Evolutionary conservation across 495 filamentous ascomycete species (phyloP), one percentile per base, ranked within the genome.

Genomic region (Talaromyces proteolyticus): DNA sequence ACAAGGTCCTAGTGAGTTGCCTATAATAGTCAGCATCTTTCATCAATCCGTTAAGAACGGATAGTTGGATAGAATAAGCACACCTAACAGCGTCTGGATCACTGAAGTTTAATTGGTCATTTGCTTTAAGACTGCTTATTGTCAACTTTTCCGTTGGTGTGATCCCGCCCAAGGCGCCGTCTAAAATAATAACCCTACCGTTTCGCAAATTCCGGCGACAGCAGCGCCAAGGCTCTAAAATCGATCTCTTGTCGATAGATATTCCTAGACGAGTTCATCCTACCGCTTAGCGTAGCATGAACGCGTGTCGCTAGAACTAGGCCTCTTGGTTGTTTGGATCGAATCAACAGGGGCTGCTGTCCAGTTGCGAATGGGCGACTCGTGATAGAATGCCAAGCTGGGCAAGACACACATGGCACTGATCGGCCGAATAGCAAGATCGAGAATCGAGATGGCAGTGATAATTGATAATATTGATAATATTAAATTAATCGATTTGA

Each of bases 1-100:
- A 71, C 6, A 96, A 70, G 25, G 82, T 85, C 62, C 86, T 90
- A 11, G 92, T 91, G 41, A 97, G 73, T 60, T 90, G 86, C 69
- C 81, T 85, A 39, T 23, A 23, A 3, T 3, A 7, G 0, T 51
- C 23, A 57, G 45, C 18, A 42, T 22, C 38, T 14, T 11, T 14
- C 42, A 14, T 34, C 8, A 26, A 14, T 39, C 48, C 34, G 14
- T 4, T 19, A 17, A 36, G 20, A 12, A 16, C 12, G 22, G n/a
- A n/a, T n/a, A n/a, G n/a, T n/a, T 6, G 12, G 29, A 17, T 22
- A 11, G 38, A 24, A 26, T 10, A 22, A 49, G 53, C 65, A 50
- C 64, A 82, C 80, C 87, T 81, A 7, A 94, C 80, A 17, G 88
- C 79, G 22, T 78, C 67, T 11, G 92, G 88, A 60, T 95, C 78